phyloP scores from a whole-genome alignment of 495 filamentous ascomycete species.

The Cercophora sp. region DNA sequence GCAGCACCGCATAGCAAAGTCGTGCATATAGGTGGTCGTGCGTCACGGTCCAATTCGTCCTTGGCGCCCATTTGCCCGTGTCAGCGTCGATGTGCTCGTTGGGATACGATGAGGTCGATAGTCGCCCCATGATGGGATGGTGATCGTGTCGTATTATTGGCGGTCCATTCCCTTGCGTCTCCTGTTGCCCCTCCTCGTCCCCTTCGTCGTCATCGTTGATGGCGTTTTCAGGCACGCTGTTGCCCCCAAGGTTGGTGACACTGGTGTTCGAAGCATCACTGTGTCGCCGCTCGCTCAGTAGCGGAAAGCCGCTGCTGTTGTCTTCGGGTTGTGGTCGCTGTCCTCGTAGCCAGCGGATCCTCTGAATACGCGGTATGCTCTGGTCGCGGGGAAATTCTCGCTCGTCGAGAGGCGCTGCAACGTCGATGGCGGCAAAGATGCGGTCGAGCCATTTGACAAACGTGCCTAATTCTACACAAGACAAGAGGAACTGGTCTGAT shows the following conservation, averaged over 20 bases:
- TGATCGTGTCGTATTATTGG: constrained; percentile 3
- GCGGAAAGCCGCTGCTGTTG: constrained; percentile 22
- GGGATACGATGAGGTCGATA: constrained; percentile 31
- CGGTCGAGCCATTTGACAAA: constrained; percentile 57
- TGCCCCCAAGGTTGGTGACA: not conserved
- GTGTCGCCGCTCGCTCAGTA: constrained; percentile 17
- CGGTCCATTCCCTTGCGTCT: constrained; percentile 1
- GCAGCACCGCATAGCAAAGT: constrained; percentile 49
- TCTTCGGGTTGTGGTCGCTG: constrained; percentile 25
- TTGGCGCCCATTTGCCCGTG: constrained; percentile 49
- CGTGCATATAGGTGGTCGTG: constrained; percentile 53
- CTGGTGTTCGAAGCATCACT: not conserved
- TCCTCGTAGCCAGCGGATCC: constrained; percentile 34
- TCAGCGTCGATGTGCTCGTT: constrained; percentile 33
- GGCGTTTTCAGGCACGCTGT: constrained; percentile 8
- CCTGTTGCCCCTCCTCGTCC: constrained; percentile 6
- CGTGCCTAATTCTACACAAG: constrained; percentile 47
- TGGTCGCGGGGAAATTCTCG: constrained; percentile 52
- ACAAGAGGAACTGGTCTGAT: constrained; percentile 61
- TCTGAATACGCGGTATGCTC: constrained; percentile 46
- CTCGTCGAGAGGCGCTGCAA: constrained; percentile 62
- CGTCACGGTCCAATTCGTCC: constrained; percentile 40
- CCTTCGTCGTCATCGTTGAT: constrained; percentile 1
- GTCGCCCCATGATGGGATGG: constrained; percentile 25
- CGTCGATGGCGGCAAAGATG: constrained; percentile 60